phyloP scores from a whole-genome alignment of 164 flowering plant species.

The Saururus chinensis region DNA sequence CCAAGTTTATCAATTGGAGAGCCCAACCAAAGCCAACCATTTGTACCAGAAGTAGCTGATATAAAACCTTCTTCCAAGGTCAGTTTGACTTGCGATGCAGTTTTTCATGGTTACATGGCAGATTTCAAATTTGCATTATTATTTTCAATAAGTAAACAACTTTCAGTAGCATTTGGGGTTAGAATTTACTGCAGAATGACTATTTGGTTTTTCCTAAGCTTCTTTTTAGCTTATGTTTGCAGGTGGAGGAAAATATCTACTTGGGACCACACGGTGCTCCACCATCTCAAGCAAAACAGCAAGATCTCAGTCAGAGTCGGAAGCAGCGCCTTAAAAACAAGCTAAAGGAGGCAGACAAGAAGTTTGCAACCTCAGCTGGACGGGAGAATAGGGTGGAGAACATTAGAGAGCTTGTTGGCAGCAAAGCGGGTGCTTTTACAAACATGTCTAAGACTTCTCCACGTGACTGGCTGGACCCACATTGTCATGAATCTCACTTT shows the following conservation, averaged over 20 bases:
- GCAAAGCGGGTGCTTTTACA: slow-evolving; percentile 11
- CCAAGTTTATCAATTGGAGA: slow-evolving; percentile 33
- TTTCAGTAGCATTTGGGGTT: too few relatives aligned
- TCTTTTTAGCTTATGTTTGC: slow-evolving; percentile 7
- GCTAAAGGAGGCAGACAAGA: slow-evolving; percentile 80
- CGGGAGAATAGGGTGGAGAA: slow-evolving; percentile 79
- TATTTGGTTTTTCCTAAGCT: background rate
- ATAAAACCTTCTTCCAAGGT: slow-evolving; percentile 45
- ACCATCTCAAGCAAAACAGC: slow-evolving; percentile 68
- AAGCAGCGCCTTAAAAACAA: slow-evolving; percentile 81
- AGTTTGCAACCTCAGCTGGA: slow-evolving; percentile 42
- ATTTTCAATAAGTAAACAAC: background rate
- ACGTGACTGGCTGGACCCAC: slow-evolving; percentile 92
- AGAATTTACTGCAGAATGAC: too few relatives aligned
- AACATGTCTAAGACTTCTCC: slow-evolving; percentile 48
- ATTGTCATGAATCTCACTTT: slow-evolving; percentile 84
- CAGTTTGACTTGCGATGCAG: background rate
- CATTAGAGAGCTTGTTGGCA: slow-evolving; percentile 72
- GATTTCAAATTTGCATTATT: too few relatives aligned
- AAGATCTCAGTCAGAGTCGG: slow-evolving; percentile 44
- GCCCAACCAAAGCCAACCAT: slow-evolving; percentile 16
- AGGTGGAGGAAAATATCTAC: slow-evolving; percentile 62
- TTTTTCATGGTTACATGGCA: too few relatives aligned
- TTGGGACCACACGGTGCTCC: slow-evolving; percentile 95
- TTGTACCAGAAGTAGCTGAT: slow-evolving; percentile 25